Base-by-base conservation (phyloP, 2,329 filamentous ascomycete species). In the Curvularia sp. region DNA sequence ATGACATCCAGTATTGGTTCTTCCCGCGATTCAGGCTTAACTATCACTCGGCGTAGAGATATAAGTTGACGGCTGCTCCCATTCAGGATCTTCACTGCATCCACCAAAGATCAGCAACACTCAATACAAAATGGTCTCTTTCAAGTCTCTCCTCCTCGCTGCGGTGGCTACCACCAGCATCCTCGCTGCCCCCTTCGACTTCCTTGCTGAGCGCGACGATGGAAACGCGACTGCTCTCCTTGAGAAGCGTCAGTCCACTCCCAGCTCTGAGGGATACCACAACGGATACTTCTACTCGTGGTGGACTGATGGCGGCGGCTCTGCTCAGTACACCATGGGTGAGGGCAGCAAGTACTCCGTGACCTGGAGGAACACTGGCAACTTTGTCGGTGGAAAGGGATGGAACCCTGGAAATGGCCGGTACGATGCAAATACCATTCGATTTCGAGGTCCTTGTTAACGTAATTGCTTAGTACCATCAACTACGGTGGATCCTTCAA, bases 271-370 rank as follows among this genome's bases (percentile, higher is more conserved):
- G 2, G 85, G 85, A 48, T 82, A 77, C 49, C 59, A 71, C 58
- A 72, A 66, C 50, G 61, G 64, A 48, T 87, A 80, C 77, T 87
- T 83, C 78, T 87, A 84, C 75, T 85, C 83, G 5, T 86, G 81
- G 78, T 88, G 84, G 84, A 85, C 80, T 53, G 84, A 86, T 57
- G 80, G 81, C 31, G 75, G 71, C 9, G 66, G 64, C 41, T 61
- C 49, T 44, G 68, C 60, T 7, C 62, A 60, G 30, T 71, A 70
- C 62, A 69, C 65, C 18, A 71, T 66, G 56, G 58, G 58, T 13
- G 56, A 60, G 42, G 61, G 56, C 38, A 64, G 68, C 57, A 59
- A 57, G 49, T 71, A 71, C 55, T 63, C 62, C n/a, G 57, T 63
- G 50, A 59, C 46, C 7, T 71, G 68, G 68, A 59, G 58, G 47